These are phyloP conservation scores for Rhizopogon vinicolor DNA, from an alignment of 768 basidiomycete genomes.

Conservation along the genomic window DNA sequence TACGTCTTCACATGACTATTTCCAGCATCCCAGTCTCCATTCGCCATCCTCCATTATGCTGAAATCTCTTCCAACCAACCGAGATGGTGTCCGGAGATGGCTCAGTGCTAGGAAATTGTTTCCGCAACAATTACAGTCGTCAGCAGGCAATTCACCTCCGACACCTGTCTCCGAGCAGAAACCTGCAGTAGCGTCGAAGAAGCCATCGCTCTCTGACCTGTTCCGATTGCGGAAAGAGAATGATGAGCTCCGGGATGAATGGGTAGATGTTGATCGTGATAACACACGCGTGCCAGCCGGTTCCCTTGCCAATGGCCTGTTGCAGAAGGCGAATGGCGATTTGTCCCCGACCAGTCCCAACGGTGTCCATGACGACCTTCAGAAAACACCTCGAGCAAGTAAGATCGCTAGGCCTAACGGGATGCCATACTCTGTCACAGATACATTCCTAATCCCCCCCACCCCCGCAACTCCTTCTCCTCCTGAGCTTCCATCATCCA, in stretches of 20 bases:
- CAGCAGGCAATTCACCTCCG: constrained; percentile 31
- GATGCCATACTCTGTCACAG: constrained; percentile 14
- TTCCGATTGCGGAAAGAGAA: constrained; percentile 52
- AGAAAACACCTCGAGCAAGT: constrained; percentile 31
- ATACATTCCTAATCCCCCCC: constrained; percentile 17
- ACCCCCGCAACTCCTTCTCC: constrained; percentile 40
- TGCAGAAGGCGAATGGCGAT: constrained; percentile 21
- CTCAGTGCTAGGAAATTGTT: constrained; percentile 58
- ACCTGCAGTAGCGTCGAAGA: constrained; percentile 45
- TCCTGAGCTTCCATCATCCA: constrained; percentile 54
- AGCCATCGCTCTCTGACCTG: constrained; percentile 65
- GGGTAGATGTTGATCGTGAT: constrained; percentile 56
- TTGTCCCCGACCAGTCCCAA: constrained; percentile 24
- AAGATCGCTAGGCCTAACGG: constrained; percentile 26
- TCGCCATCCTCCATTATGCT: constrained; percentile 32
- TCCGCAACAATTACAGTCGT: constrained; percentile 37
- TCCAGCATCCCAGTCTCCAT: constrained; percentile 32
- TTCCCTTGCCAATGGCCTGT: constrained; percentile 20
- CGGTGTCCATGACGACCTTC: constrained; percentile 22
- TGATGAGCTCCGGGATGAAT: constrained; percentile 40
- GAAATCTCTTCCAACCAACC: constrained; percentile 60
- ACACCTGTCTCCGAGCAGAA: constrained; percentile 28
- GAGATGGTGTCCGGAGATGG: constrained; percentile 81
- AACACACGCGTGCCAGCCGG: constrained; percentile 47
- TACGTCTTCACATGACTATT: constrained; percentile 49